Conservation (phyloP, 345 rosid genomes). For the Geranium rotundifolium region DNA sequence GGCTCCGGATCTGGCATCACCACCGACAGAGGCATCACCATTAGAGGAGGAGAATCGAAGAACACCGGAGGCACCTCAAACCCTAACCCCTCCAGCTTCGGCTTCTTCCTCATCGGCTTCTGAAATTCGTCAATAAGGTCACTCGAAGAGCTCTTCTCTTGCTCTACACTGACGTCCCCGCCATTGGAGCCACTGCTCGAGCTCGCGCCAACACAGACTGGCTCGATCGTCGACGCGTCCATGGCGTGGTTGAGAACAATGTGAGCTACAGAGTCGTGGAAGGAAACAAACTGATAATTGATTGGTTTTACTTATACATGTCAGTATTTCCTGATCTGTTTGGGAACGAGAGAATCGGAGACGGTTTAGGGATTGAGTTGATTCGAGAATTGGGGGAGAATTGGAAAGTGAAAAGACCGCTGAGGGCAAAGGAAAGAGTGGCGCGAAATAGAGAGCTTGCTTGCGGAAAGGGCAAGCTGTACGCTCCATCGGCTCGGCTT, state of each 20-base stretch:
- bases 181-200: neutral
- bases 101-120: slow-evolving; percentile 21
- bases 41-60: slow-evolving; percentile 1
- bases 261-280: neutral
- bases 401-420: no score
- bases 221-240: neutral
- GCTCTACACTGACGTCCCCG: neutral
- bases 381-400: no score
- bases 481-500: no score
- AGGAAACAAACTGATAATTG: no score
- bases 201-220: neutral
- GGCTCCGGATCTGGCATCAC: slow-evolving; percentile 1
- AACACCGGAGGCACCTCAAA: neutral
- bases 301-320: no score
- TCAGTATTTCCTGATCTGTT: no score
- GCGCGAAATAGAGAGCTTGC: no score
- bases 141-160: neutral
- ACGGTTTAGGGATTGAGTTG: no score
- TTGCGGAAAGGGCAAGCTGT: no score
- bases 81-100: slow-evolving; percentile 2
- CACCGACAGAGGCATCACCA: slow-evolving; percentile 3
- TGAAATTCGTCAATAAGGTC: neutral
- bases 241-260: neutral
- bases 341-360: no score
- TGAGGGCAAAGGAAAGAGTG: no score